Base-by-base conservation (phyloP, 2,329 filamentous ascomycete genomes). In the Fusarium sulawesiense region DNA sequence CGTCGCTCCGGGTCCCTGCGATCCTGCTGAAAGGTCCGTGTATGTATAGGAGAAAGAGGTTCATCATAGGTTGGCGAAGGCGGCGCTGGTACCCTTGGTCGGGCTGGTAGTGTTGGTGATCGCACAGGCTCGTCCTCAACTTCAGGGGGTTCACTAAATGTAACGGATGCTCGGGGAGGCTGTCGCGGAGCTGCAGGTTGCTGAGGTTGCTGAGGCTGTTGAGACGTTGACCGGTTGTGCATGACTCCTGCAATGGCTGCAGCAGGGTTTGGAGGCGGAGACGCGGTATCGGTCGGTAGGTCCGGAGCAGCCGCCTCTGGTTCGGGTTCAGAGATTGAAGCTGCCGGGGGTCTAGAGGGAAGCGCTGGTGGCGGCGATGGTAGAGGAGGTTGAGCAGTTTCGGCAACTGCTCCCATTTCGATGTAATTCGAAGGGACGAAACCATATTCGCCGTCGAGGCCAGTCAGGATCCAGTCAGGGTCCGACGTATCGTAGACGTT, bases 361-460 rank as follows among this genome's bases (percentile, higher is more conserved):
- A 87, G 79, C 13, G 80, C 77, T 9, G 85, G 84, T 20, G 82
- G 79, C 30, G 76, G 66, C 20, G 72, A 72, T 47, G 68, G 71
- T 47, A 70, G 37, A 79, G 84, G 30, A 79, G 80, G 44, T 34
- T 76, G 81, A 32, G 83, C 80, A 44, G 84, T 81, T 9, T 83
- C 81, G 47, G 80, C 80, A 29, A 78, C 79, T 42, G 86, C 85
- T 48, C 84, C 80, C 54, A 93, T 81, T 72, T 98, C 93, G 71
- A 98, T 97, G 79, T 99, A 99, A 80, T 98, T 99, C 64, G 95
- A 89, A 6, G 96, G 96, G 56, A 93, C 96, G 80, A 99, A 99
- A 50, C 96, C 96, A 83, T 90, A 99, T 71, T 98, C 93, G 56
- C 88, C 89, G 72, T 94, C 90, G 46, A 91, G 84, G 20, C 95